Conservation (phyloP, 2,329 filamentous ascomycete species). For the Aspergillus tubingensis region DNA sequence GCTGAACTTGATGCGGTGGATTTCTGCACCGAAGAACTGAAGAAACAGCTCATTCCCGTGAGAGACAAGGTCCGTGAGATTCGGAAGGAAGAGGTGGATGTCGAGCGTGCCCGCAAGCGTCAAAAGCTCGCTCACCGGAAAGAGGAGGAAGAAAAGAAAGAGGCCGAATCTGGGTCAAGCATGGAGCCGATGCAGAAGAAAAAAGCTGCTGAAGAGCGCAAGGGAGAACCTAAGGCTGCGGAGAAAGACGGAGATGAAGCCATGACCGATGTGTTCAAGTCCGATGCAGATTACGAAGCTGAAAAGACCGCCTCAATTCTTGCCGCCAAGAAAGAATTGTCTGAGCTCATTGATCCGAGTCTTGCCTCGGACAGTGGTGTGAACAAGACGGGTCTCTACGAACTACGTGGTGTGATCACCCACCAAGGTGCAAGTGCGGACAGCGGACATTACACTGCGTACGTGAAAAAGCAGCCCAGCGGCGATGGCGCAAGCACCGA, state of each 20-base stretch:
- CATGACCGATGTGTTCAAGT: constrained; percentile 80
- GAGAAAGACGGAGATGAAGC: constrained; percentile 69
- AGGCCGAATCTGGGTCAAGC: constrained; percentile 32
- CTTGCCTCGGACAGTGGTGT: constrained; percentile 76
- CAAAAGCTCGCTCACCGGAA: constrained; percentile 71
- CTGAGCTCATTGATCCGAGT: constrained; percentile 72
- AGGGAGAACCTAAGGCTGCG: constrained; percentile 50
- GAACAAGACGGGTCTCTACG: constrained; percentile 93
- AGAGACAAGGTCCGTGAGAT: constrained; percentile 95
- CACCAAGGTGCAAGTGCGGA: constrained; percentile 96
- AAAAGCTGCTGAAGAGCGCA: constrained; percentile 52
- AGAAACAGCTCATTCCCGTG: constrained; percentile 81
- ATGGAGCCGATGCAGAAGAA: constrained; percentile 51
- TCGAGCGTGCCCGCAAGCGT: constrained; percentile 87
- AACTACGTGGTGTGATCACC: constrained; percentile 89
- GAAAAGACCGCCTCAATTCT: constrained; percentile 76
- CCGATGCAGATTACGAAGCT: constrained; percentile 86
- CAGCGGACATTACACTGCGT: constrained; percentile 96
- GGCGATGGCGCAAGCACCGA: constrained; percentile 73
- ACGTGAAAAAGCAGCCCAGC: constrained; percentile 88
- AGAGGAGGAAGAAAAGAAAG: constrained; percentile 53
- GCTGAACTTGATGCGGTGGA: constrained; percentile 90
- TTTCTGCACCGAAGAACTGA: constrained; percentile 90
- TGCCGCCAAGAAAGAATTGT: constrained; percentile 83
- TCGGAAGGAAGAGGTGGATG: constrained; percentile 90